Base-by-base conservation (phyloP, 148 eudicot species). In the Persicaria maculosa region DNA sequence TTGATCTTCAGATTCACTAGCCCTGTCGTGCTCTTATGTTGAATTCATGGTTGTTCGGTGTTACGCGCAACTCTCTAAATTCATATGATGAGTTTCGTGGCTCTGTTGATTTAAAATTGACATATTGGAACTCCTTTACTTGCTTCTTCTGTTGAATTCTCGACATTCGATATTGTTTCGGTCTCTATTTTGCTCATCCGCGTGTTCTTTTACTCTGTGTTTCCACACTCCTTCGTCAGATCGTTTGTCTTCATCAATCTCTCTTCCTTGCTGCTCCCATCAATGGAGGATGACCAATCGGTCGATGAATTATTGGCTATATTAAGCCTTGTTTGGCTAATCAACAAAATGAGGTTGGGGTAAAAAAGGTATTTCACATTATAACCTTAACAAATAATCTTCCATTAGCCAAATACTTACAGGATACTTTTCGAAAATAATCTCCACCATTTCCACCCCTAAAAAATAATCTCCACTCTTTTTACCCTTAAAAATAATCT, bases 211-310 rank as follows among this genome's bases (percentile, higher is more conserved):
- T 61, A 14, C 1, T 61, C 25, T 61, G 44, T 61, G 1, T 19
- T 54, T 53, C 16, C 4, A 12, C 1, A 5, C 25, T n/a, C 22
- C 17, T 55, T 17, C 25, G 17, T 55, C 61, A 55, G 22, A 17
- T 55, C 12, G 10, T 57, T 57, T 57, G 64, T 14, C 15, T 8
- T 7, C 17, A 36, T 40, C 45, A 36, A 40, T 64, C 69, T 12
- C 69, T 36, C 69, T 64, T 64, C 36, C 45, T 40, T 64, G 69
- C 45, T 45, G 69, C 44, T 64, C 69, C 16, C 14, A 14, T 19
- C 69, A 64, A 64, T 64, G 69, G 69, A 64, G 44, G 69, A 64
- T 10, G 45, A 40, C 69, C 31, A 64, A 36, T 64, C 25, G 69
- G 5, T 64, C n/a, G 69, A 64, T 3, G 69, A 36, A 12, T 4